Evolutionary conservation across 192 early-diverging fungal genomes (phyloP), one percentile per base, ranked within the genome.

Genomic region (Linnemannia hyalina): DNA sequence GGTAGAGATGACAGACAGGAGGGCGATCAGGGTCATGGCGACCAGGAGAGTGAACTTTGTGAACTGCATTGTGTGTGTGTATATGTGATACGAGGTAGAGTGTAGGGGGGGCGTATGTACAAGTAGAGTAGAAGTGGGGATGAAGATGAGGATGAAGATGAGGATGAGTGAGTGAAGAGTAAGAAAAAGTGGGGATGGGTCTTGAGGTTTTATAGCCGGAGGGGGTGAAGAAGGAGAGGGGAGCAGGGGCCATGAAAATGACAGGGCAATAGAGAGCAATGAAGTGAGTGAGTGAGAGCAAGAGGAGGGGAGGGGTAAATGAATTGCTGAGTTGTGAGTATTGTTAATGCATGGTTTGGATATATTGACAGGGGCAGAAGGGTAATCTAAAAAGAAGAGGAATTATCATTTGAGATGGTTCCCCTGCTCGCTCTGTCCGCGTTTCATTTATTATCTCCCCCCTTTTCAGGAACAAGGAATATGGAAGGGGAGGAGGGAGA

Each of bases 1-100:
- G 32, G 57, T 44, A n/a, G 76, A 42, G 40, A 83, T 6, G 82
- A 74, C 20, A 23, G 82, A 54, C 13, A 84, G 23, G 52, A 79
- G 2, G 16, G 63, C 63, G 44, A 32, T 65, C n/a, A 84, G 23
- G 68, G 60, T 49, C n/a, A 76, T 36, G 65, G 26, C 23, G 65
- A 65, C 60, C 60, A 65, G 11, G 0, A 82, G 29, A 0, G 82
- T 60, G 65, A 74, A 54, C 32, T 83, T 76, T 63, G 49, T n/a
- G 54, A 70, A 70, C 0, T 70, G 60, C 82, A 84, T 82, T 65
- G 41, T 41, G 49, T 72, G 9, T 80, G 72, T 54, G 20, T 41
- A 5, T 52, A 26, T 44, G 35, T 6, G 9, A 23, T 76, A 46
- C 11, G 13, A 46, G 10, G 44, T 11, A 46, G 11, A 57, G n/a